Base-by-base conservation (phyloP, 441 rosid species). In the Aleurites moluccanus region DNA sequence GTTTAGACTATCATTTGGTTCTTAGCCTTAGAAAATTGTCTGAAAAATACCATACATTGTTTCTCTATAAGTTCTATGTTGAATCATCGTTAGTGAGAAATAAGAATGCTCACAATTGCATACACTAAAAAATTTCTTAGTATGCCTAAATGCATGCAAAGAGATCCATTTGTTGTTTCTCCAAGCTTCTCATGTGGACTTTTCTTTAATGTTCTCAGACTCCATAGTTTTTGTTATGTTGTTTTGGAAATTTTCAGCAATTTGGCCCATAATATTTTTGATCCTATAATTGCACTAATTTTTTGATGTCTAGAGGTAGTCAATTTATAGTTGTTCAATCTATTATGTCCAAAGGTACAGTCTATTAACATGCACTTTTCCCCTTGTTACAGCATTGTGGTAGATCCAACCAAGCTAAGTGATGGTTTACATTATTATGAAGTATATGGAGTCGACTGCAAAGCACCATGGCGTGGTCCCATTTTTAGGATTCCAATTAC, bases 381-480 rank as follows among this genome's bases (percentile, higher is more conserved):
- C 55, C 78, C 6, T 73, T 79, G 65, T 72, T 85, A 86, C 97
- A 94, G 99, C 79, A 88, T 96, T 71, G 91, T 96, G 70, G 95
- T 96, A 82, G 98, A 96, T 88, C 98, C 99, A 72, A 85, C 95
- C 77, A 88, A 83, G 83, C 92, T 94, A 53, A 83, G 79, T 77
- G 89, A 84, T 73, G 99, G 97, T 79, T 89, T 92, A 72, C 98
- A 92, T 81, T 96, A 94, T 80, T 90, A 80, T 83, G 99, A 94
- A 91, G 91, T 94, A 59, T 88, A 85, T 79, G 99, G 98, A 62
- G 78, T 94, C 88, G 99, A 96, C 84, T 92, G 97, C 88, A 94
- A 88, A 86, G 92, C 95, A 27, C 95, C 95, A 74, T 88, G 92
- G 96, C 97, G 97, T 64, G 99, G 98, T 70, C 90, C 97, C 67